Evolutionary conservation across 352 stramenopile species (phyloP).

Genomic region (Phytopythium montanum): DNA sequence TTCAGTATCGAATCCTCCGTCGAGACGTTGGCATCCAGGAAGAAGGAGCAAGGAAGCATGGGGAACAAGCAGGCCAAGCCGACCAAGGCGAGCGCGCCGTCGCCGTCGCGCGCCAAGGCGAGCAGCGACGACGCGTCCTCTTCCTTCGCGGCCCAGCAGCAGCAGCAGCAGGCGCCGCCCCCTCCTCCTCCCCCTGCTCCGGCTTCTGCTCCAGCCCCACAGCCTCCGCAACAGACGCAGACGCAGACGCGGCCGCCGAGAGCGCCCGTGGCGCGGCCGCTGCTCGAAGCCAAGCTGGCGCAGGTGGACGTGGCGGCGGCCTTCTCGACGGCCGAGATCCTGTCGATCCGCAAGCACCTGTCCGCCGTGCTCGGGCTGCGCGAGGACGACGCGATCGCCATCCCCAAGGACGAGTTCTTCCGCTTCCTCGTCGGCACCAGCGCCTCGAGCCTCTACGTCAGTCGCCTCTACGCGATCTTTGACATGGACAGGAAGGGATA

Average conservation of each 20-base stretch:
- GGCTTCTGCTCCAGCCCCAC: constrained; percentile 1
- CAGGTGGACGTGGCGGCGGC: constrained; percentile 69
- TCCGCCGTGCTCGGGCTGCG: constrained; percentile 57
- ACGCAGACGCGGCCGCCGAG: no score
- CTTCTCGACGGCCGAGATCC: constrained; percentile 76
- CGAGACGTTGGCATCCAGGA: no score
- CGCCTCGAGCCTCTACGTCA: constrained; percentile 75
- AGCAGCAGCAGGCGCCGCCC: constrained; percentile 5
- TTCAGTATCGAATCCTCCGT: no score
- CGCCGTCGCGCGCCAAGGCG: constrained; percentile 9
- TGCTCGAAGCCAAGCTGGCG: constrained; percentile 67
- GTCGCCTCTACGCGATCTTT: constrained; percentile 86
- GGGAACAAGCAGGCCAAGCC: constrained; percentile 84
- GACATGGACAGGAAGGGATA: constrained; percentile 75
- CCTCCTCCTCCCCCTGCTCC: constrained; percentile 1
- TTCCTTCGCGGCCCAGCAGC: background rate
- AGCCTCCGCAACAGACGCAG: no score
- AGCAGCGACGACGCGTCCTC: constrained; percentile 9
- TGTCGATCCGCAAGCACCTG: constrained; percentile 75
- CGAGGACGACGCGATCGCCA: constrained; percentile 68
- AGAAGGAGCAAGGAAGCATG: no score
- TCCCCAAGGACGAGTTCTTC: constrained; percentile 86
- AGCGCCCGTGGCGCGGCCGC: constrained; percentile 18
- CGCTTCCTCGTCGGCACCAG: constrained; percentile 73
- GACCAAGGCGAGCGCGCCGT: constrained; percentile 8